Evolutionary conservation across 1,284 basidiomycete genomes (phyloP).

Genomic region (Phenoliferia sp.): DNA sequence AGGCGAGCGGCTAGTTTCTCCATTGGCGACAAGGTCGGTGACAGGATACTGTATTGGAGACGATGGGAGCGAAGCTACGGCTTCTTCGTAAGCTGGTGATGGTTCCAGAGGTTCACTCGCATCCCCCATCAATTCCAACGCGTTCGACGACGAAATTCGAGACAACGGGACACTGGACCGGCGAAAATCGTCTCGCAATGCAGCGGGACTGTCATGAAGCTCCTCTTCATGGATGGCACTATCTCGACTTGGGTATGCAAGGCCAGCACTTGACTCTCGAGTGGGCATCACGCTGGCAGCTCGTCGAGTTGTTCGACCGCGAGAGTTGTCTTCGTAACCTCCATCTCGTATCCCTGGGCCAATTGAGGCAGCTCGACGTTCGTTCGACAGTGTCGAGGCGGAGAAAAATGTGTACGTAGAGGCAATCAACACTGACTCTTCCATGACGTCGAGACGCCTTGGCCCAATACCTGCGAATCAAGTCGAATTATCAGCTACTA

Average conservation of each 20-base stretch:
- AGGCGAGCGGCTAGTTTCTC: slow-evolving; percentile 1
- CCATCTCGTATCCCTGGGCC: slow-evolving; percentile 58
- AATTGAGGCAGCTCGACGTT: slow-evolving; percentile 65
- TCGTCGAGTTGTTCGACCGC: slow-evolving; percentile 14
- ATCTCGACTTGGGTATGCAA: slow-evolving; percentile 20
- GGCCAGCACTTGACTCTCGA: slow-evolving; percentile 21
- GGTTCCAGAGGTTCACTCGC: slow-evolving; percentile 13
- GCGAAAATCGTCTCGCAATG: neutral
- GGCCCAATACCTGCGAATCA: slow-evolving; percentile 62
- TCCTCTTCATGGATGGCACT: slow-evolving; percentile 14
- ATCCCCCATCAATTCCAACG: neutral
- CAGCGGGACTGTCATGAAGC: neutral
- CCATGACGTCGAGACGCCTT: slow-evolving; percentile 69
- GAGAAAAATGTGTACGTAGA: slow-evolving; percentile 70
- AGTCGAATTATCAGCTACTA: neutral
- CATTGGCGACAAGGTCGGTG: slow-evolving; percentile 5
- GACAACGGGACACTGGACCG: slow-evolving; percentile 8
- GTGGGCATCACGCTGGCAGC: slow-evolving; percentile 24
- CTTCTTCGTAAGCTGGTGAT: slow-evolving; percentile 29
- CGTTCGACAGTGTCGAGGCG: slow-evolving; percentile 41
- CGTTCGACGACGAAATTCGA: slow-evolving; percentile 18
- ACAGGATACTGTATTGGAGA: slow-evolving; percentile 7
- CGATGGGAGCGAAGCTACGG: slow-evolving; percentile 9
- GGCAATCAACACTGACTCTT: slow-evolving; percentile 72
- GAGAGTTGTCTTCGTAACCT: slow-evolving; percentile 1